Base-by-base conservation (phyloP, 345 rosid genomes). In the Syzygium aqueum region DNA sequence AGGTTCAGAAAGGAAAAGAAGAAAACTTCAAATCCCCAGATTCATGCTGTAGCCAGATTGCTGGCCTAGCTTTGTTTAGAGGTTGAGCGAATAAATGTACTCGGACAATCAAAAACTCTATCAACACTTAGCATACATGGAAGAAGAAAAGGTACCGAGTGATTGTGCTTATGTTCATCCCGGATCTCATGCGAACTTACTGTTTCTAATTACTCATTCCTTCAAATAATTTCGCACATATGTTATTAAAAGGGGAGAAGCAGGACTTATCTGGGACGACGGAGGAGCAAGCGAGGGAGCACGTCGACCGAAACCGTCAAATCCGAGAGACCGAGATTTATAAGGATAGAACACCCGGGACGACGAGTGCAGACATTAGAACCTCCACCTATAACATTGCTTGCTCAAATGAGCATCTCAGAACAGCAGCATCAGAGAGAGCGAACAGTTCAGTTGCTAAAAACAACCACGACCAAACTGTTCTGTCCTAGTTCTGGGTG, bases 331-430 rank as follows among this genome's bases (percentile, higher is more conserved):
- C 27, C 49, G 14, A 37, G 7, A 73, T 33, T 73, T 17, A 73
- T 37, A 33, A 73, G 80, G 80, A 33, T 9, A 37, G 80, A 37
- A 40, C 49, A 33, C 73, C 28, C 33, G 27, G 67, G 33, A 13
- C 73, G 73, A n/a, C 37, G 19, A 57, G 53, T 49, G 1, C 57
- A 37, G 11, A 84, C 12, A 67, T 22, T 30, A 88, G 10, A 77
- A 87, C 28, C 87, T 86, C 87, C 88, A 17, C 85, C 84, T n/a
- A 84, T 86, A 90, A 90, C 83, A 88, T 84, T 90, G 88, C 91
- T 90, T 90, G 91, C 88, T 84, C 89, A 90, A 88, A 90, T 90
- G 91, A 90, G 91, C 88, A 90, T 90, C 91, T 90, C 91, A 90
- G 73, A 46, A 23, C 88, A 43, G 85, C 78, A 77, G 89, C 52